Base-by-base conservation (phyloP, 2,329 filamentous ascomycete genomes). In the Colletotrichum sp. region DNA sequence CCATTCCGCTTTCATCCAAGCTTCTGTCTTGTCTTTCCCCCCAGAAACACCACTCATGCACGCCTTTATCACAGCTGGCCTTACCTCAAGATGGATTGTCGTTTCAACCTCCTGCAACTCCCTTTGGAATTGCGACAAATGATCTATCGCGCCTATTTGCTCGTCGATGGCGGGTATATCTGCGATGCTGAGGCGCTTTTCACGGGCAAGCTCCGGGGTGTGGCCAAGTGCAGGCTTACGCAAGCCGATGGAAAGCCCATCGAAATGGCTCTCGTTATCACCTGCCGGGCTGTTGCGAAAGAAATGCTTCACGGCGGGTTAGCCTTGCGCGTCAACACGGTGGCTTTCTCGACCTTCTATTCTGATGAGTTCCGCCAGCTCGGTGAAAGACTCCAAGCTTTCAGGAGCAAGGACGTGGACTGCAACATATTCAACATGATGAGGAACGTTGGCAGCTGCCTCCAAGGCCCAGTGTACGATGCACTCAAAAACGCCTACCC, bases 141-240 rank as follows among this genome's bases (percentile, higher is more conserved):
- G 24, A 72, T 72, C 34, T 72, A 72, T 39, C 12, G 61, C 10
- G n/a, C 43, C 18, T 67, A 67, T 3, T 2, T 72, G 16, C 16
- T 36, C 1, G 21, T 28, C 36, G 71, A 67, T 16, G 64, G 52
- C 24, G 71, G 63, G 3, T 52, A 52, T 7, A 12, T 48, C 6
- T 61, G 32, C 64, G 36, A 61, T 16, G 28, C 34, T 24, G 26
- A 67, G 2, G 3, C 18, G 5, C 1, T 67, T 0, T 24, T 59
- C 21, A 18, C 0, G 55, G 0, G 55, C 15, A 59, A 59, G 26
- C 55, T 59, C 55, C 15, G 24, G 0, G 55, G 55, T 1, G 4
- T 2, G 0, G n/a, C 18, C 26, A 57, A 13, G 0, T 2, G 59
- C 28, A 65, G 32, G 30, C 43, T 71, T 0, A 59, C 15, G 24